Conservation (phyloP, 257 asterid species). For the Forsythia viridissima region DNA sequence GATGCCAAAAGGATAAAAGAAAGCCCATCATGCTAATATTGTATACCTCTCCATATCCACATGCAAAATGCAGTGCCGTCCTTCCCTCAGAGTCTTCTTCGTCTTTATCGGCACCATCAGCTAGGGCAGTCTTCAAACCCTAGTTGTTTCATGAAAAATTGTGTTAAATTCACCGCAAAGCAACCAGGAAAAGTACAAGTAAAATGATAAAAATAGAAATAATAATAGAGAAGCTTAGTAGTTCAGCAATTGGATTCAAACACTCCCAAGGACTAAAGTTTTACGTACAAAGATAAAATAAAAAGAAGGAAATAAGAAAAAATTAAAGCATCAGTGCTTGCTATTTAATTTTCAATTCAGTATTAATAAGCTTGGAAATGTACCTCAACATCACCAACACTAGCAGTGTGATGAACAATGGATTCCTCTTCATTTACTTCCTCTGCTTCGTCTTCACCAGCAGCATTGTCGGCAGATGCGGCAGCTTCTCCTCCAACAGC, state of each 20-base stretch:
- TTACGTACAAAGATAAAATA: neutral
- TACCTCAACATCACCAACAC: conserved; percentile 91
- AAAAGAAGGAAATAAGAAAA: neutral
- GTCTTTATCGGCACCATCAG: conserved; percentile 90
- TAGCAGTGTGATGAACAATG: conserved; percentile 82
- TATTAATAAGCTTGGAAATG: neutral
- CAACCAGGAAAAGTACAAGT: neutral
- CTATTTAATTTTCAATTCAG: neutral
- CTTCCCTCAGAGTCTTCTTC: conserved; percentile 99
- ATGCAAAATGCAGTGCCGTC: conserved; percentile 98
- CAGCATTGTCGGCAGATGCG: conserved; percentile 59
- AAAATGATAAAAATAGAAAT: neutral
- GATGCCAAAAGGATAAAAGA: neutral
- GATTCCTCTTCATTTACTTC: conserved; percentile 87
- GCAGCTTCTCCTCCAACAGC: conserved; percentile 65
- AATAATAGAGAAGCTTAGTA: neutral
- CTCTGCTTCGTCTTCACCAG: conserved; percentile 70
- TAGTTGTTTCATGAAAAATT: conserved; percentile 27
- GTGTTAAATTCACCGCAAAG: neutral
- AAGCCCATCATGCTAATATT: neutral
- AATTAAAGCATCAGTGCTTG: neutral
- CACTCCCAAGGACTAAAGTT: neutral
- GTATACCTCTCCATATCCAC: conserved; percentile 97
- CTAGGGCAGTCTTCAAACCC: conserved; percentile 84
- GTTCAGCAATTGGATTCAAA: neutral